These are phyloP conservation scores for Plasmopara halstedii DNA, from an alignment of 352 stramenopile genomes.

Conservation along the genomic window DNA sequence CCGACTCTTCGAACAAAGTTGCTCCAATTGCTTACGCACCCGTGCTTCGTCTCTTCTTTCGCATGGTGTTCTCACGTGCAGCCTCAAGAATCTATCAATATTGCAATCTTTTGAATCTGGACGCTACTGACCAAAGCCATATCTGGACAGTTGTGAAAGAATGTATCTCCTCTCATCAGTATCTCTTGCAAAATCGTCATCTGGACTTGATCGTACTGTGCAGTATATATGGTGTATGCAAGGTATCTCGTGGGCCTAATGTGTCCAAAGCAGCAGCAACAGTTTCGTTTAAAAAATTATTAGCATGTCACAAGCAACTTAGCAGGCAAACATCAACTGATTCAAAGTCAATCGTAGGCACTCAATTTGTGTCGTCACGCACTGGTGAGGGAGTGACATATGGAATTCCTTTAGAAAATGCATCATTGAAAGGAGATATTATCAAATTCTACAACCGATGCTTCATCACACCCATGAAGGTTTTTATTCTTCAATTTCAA, in stretches of 20 bases:
- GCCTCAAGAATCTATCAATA: conserved; percentile 74
- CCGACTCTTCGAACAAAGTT: conserved; percentile 7
- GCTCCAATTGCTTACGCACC: conserved; percentile 18
- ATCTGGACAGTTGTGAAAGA: conserved; percentile 84
- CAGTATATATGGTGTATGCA: conserved; percentile 80
- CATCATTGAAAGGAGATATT: conserved; percentile 62
- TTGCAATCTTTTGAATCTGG: conserved; percentile 55
- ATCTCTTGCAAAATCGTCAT: conserved; percentile 64
- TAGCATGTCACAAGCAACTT: conserved; percentile 71
- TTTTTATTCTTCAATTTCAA: conserved; percentile 83
- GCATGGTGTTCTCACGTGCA: conserved; percentile 78
- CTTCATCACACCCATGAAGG: conserved; percentile 78
- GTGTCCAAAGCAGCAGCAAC: conserved; percentile 32
- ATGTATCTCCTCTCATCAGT: conserved; percentile 53
- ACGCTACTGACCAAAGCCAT: conserved; percentile 74
- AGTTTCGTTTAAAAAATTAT: conserved; percentile 66
- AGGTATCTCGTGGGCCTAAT: conserved; percentile 68
- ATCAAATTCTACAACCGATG: conserved; percentile 88
- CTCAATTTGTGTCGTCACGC: conserved; percentile 21
- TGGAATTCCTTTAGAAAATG: conserved; percentile 64
- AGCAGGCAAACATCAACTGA: conserved; percentile 26
- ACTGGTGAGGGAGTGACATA: conserved; percentile 62
- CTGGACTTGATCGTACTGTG: conserved; percentile 79
- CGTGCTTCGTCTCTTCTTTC: conserved; percentile 80
- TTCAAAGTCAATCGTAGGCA: conserved; percentile 4